phyloP scores from a whole-genome alignment of 345 rosid species.

The Sonneratia caseolaris region DNA sequence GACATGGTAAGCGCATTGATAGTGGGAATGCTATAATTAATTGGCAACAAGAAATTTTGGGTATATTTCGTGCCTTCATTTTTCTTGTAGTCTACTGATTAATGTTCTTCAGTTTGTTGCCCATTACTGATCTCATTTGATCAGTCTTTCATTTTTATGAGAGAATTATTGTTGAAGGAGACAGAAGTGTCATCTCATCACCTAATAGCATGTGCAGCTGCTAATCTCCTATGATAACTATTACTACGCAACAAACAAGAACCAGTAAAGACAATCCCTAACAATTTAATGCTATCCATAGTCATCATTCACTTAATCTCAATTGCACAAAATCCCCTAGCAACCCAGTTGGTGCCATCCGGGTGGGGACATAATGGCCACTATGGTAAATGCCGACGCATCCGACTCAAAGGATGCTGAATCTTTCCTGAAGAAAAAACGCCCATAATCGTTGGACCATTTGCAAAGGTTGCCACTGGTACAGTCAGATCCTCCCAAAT shows the following conservation, averaged over 20 bases:
- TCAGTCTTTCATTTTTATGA: not conserved
- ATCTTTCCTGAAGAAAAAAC: not conserved
- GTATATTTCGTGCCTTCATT: not conserved
- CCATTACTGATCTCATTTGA: not conserved
- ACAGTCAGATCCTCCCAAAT: too few relatives aligned
- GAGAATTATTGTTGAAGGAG: not conserved
- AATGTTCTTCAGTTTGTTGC: not conserved
- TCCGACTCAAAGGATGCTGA: not conserved
- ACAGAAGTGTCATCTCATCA: slow-evolving; percentile 13
- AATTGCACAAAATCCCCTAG: not conserved
- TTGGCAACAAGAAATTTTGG: not conserved
- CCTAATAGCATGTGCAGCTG: slow-evolving; percentile 18
- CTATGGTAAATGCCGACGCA: too few relatives aligned
- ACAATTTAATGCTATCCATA: not conserved
- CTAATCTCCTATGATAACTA: not conserved
- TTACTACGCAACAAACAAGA: not conserved
- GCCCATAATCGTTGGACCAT: not conserved
- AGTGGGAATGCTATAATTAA: not conserved
- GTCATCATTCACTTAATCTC: not conserved
- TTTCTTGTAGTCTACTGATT: not conserved
- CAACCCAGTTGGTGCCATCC: too few relatives aligned
- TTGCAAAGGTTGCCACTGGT: not conserved
- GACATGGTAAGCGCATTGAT: not conserved
- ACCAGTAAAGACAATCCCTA: not conserved
- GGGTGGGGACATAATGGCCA: too few relatives aligned